Conservation (phyloP, 1,284 basidiomycete genomes). For the Ustilago lituana region DNA sequence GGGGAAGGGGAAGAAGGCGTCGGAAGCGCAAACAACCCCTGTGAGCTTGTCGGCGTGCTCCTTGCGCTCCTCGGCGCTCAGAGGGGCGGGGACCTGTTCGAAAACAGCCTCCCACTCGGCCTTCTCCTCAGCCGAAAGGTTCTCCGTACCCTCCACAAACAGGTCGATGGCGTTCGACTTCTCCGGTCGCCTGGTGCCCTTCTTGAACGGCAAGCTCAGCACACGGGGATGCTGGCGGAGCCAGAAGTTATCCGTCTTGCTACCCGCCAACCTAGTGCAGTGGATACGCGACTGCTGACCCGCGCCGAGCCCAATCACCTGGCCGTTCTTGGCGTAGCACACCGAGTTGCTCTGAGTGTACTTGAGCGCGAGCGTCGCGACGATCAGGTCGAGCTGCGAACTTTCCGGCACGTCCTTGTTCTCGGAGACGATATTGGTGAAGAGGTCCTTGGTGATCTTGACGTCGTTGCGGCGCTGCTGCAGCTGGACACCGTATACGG, state of each 20-base stretch:
- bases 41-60: constrained; percentile 67
- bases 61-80: constrained; percentile 77
- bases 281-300: constrained; percentile 99
- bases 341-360: constrained; percentile 99
- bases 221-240: constrained; percentile 94
- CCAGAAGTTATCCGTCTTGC: constrained; percentile 99
- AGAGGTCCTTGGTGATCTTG: constrained; percentile 84
- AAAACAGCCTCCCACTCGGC: constrained; percentile 91
- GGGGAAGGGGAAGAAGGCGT: constrained; percentile 99
- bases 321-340: constrained; percentile 91
- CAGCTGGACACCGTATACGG: constrained; percentile 91
- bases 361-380: constrained; percentile 92
- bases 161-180: constrained; percentile 98
- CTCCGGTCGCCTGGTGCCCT: constrained; percentile 95
- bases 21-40: constrained; percentile 89
- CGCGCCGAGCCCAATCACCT: constrained; percentile 93
- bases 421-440: constrained; percentile 86
- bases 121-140: constrained; percentile 73
- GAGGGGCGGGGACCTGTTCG: constrained; percentile 76
- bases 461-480: constrained; percentile 92
- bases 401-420: constrained; percentile 75
- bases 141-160: constrained; percentile 81
- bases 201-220: constrained; percentile 91
- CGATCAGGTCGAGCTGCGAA: constrained; percentile 62
- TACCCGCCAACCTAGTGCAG: constrained; percentile 95